Base-by-base conservation (phyloP, 441 rosid species). In the Theobroma grandiflorum region DNA sequence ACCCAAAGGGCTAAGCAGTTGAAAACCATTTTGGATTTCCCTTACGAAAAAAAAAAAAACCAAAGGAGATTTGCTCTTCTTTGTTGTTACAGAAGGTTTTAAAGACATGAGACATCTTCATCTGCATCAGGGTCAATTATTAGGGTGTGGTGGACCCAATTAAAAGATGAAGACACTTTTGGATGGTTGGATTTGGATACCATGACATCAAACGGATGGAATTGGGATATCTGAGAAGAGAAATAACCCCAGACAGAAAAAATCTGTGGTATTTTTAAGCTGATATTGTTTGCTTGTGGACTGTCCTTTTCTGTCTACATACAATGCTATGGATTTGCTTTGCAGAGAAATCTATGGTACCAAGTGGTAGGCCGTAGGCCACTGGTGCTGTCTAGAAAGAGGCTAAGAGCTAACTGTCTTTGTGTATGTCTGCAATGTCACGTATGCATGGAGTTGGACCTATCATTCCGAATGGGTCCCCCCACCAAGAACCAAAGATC, bases 331-430 rank as follows among this genome's bases (percentile, higher is more conserved):
- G 88, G 90, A 87, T 87, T 79, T 84, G 84, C 74, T 85, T 76
- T 78, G 84, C 45, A 76, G 75, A 84, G 79, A 82, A 82, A 88
- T 87, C 89, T 80, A 79, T 38, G 83, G 82, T 83, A 85, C 81
- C 89, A 79, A 85, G 88, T 79, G 82, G 84, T 85, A 71, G 88
- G 81, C 72, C 86, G 20, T 76, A 75, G n/a, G 76, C 53, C 84
- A 72, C 16, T 52, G 67, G 50, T 74, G 72, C 59, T 61, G 75
- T 68, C 76, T 75, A 57, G 78, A 15, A 15, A 79, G 76, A 71
- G 33, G 62, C 55, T 58, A 47, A n/a, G 49, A 77, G 71, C 67
- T 64, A 62, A 73, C 68, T 77, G 85, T 77, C 83, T 78, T 79
- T 66, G 33, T 67, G 79, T 80, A 59, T 80, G 78, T 82, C 75